Evolutionary conservation across 306 rosid genomes (phyloP), one percentile per base, ranked within the genome.

Genomic region (Cucurbita maxima): DNA sequence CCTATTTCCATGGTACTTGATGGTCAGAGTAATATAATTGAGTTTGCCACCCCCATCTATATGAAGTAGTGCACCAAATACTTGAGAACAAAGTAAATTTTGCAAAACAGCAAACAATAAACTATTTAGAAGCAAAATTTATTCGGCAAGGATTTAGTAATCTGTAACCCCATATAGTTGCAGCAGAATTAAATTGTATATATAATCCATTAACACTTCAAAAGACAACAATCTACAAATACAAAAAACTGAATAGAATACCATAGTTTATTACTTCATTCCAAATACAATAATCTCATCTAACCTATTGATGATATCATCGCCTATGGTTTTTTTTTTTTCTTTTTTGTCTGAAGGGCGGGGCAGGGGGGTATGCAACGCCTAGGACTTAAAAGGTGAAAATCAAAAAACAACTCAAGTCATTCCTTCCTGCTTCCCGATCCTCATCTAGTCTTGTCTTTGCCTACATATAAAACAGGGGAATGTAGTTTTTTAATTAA

Each of bases 361-460:
- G 73, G 37, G 59, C 59, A 7, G 48, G 71, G 53, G 52, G 36
- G 1, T 43, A 10, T 22, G 36, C 53, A 41, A 41, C 19, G 20
- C 73, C 67, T 68, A 68, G 43, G 11, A 25, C 56, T 45, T 68
- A 68, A 47, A 47, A 70, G 74, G 58, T 8, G 25, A 47, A 70
- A 70, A 16, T 50, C 30, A 22, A 16, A 14, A 69, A 70, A 34
- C 73, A 70, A 70, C 7, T 15, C 74, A 70, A 70, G 58, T 69
- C 44, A 70, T 50, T 70, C 45, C 74, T 50, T 70, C 74, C 43
- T 30, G 74, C 74, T 50, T 70, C 74, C 51, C 15, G 59, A 70
- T 70, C 44, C 30, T 70, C 74, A 70, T 70, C 74, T 70, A 70
- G 74, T 70, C 74, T 70, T 50, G 74, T 70, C 58, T 50, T 70